Evolutionary conservation across 176 grass and related monocot species (phyloP).

Genomic region (Sorghum bicolor): DNA sequence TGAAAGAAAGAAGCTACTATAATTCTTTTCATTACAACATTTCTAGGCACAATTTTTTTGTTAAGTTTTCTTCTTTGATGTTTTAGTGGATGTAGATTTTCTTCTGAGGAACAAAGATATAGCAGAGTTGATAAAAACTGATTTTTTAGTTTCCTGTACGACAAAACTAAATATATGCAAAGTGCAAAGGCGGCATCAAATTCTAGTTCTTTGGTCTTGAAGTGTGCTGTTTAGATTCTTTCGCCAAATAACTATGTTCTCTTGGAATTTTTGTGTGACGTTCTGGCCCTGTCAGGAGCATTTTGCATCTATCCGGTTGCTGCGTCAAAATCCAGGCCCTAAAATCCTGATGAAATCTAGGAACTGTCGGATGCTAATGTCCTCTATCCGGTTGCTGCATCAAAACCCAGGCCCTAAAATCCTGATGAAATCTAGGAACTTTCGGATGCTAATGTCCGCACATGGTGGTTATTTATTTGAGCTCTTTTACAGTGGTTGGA

Average conservation of each 20-base stretch:
- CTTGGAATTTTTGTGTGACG: background rate
- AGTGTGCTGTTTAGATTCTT: background rate
- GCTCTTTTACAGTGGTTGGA: too few species aligned
- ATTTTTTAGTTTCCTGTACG: background rate
- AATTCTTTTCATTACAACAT: constrained; percentile 12
- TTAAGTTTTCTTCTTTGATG: background rate
- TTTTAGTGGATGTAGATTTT: background rate
- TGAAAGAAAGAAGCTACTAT: constrained; percentile 75
- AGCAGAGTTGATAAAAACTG: constrained; percentile 4
- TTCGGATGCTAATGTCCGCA: background rate
- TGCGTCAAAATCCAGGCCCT: background rate
- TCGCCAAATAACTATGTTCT: background rate
- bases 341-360: background rate
- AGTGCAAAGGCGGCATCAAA: background rate
- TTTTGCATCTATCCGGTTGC: background rate
- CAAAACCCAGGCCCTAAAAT: background rate
- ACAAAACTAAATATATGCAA: constrained; percentile 1
- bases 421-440: background rate
- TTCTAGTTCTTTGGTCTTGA: background rate
- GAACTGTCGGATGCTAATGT: background rate
- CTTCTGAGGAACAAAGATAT: background rate
- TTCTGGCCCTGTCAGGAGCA: background rate
- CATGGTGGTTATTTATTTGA: background rate
- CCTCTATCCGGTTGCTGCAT: background rate
- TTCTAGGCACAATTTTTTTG: background rate